These are phyloP conservation scores for Trichomonas gallinae DNA, from an alignment of 208 protist species.

Conservation along the genomic window DNA sequence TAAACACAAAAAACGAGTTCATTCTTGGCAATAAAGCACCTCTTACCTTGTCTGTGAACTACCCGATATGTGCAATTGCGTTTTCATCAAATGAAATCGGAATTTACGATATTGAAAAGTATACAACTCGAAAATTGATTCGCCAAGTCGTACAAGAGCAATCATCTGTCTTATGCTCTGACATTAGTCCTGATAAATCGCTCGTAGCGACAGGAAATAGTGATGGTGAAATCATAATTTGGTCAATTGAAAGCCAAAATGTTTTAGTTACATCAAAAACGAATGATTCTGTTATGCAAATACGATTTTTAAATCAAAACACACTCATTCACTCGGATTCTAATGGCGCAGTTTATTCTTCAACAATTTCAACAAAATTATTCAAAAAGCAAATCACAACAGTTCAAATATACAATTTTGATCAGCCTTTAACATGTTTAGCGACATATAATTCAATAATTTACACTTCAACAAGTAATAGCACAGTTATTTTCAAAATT, in stretches of 20 bases:
- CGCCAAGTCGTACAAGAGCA: background rate
- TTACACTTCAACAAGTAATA: background rate
- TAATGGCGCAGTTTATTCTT: background rate
- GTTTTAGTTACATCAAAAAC: background rate
- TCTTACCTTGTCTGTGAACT: background rate
- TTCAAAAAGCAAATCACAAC: background rate
- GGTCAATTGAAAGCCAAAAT: background rate
- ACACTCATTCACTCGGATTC: background rate
- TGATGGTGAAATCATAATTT: background rate
- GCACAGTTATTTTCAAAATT: background rate
- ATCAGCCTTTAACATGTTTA: background rate
- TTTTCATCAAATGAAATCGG: background rate
- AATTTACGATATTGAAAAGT: background rate
- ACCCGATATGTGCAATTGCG: background rate
- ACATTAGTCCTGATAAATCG: background rate
- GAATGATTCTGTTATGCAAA: background rate
- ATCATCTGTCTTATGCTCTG: background rate
- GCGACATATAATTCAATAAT: background rate
- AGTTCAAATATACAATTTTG: background rate
- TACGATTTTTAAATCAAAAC: background rate
- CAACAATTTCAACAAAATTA: background rate
- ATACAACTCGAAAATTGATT: background rate
- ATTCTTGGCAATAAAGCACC: background rate
- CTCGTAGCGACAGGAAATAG: background rate
- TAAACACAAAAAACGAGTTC: background rate